These are phyloP conservation scores for Globisporangium nodosum DNA, from an alignment of 352 stramenopile species.

Conservation along the genomic window DNA sequence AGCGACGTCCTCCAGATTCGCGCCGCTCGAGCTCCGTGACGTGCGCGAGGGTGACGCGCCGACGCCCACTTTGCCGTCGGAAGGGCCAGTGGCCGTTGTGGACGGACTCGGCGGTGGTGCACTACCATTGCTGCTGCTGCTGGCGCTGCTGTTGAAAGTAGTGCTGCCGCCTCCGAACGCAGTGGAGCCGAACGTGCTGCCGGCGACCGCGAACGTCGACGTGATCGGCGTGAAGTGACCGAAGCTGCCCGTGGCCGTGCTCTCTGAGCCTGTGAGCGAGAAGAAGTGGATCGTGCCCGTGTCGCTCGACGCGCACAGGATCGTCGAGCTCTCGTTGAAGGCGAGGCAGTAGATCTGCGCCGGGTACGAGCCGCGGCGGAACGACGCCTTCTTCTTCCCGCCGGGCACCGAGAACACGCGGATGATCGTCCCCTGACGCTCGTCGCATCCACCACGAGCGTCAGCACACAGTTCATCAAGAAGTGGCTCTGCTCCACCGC, in stretches of 20 bases:
- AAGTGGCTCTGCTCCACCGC: too few species aligned
- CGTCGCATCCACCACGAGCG: too few species aligned
- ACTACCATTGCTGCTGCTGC: slow-evolving; percentile 3
- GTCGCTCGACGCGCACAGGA: slow-evolving; percentile 94
- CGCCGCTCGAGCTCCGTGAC: slow-evolving; percentile 29
- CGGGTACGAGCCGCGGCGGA: slow-evolving; percentile 94
- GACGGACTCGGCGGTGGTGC: slow-evolving; percentile 3
- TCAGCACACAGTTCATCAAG: too few species aligned
- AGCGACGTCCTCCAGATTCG: slow-evolving; percentile 63
- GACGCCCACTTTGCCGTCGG: slow-evolving; percentile 1
- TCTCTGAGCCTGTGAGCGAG: slow-evolving; percentile 69
- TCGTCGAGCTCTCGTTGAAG: slow-evolving; percentile 93
- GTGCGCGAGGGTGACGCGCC: slow-evolving; percentile 13
- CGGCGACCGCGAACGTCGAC: slow-evolving; percentile 66
- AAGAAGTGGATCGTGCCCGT: slow-evolving; percentile 98
- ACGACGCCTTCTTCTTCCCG: slow-evolving; percentile 88
- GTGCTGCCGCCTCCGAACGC: slow-evolving; percentile 25
- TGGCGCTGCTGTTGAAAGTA: slow-evolving; percentile 8
- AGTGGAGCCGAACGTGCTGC: slow-evolving; percentile 45
- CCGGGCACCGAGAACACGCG: slow-evolving; percentile 95
- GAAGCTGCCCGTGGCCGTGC: slow-evolving; percentile 73
- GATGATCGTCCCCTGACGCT: slow-evolving; percentile 92
- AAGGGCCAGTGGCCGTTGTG: background rate
- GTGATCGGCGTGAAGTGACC: slow-evolving; percentile 70
- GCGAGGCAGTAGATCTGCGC: slow-evolving; percentile 94